A percentile compares a stretch with the other conserved stretches of the same genome.
Conservation (phyloP, 192 early-diverging fungal genomes). For the Umbelopsis ramanniana region DNA sequence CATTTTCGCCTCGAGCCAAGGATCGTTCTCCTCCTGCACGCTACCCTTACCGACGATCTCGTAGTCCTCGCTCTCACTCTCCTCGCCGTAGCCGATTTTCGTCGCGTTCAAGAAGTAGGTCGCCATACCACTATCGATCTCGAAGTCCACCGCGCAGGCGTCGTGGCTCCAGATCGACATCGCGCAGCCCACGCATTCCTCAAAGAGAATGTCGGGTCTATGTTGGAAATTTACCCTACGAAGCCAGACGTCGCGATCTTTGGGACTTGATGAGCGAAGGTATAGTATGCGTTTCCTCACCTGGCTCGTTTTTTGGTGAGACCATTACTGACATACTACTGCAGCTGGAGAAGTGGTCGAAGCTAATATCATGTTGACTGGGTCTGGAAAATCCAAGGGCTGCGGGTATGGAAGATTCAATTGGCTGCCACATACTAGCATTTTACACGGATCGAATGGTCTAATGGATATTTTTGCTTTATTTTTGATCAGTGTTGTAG, state of each 20-base stretch:
- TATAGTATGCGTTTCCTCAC: slow-evolving; percentile 27
- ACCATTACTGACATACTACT: not conserved
- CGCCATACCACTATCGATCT: slow-evolving; percentile 33
- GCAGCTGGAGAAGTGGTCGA: slow-evolving; percentile 76
- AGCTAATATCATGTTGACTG: slow-evolving; percentile 70
- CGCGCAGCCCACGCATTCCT: slow-evolving; percentile 31
- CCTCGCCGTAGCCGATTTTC: slow-evolving; percentile 18
- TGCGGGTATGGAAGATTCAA: slow-evolving; percentile 37
- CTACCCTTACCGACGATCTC: slow-evolving; percentile 14
- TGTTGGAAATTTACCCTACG: slow-evolving; percentile 82
- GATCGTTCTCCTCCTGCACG: slow-evolving; percentile 14
- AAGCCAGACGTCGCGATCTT: slow-evolving; percentile 74
- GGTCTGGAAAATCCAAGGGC: slow-evolving; percentile 70
- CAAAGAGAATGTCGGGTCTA: slow-evolving; percentile 72
- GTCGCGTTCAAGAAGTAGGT: slow-evolving; percentile 23
- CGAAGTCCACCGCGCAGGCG: slow-evolving; percentile 26
- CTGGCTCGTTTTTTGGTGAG: not conserved
- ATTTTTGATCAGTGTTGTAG: slow-evolving; percentile 68
- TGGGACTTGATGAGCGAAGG: slow-evolving; percentile 84
- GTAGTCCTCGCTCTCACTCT: slow-evolving; percentile 23
- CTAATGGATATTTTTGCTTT: not conserved
- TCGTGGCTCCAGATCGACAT: slow-evolving; percentile 23
- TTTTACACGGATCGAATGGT: not conserved
- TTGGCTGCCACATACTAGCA: not conserved
- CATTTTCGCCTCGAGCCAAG: not conserved